Evolutionary conservation across 345 rosid genomes (phyloP), one percentile per base, ranked within the genome.

Genomic region (Salix exigua): DNA sequence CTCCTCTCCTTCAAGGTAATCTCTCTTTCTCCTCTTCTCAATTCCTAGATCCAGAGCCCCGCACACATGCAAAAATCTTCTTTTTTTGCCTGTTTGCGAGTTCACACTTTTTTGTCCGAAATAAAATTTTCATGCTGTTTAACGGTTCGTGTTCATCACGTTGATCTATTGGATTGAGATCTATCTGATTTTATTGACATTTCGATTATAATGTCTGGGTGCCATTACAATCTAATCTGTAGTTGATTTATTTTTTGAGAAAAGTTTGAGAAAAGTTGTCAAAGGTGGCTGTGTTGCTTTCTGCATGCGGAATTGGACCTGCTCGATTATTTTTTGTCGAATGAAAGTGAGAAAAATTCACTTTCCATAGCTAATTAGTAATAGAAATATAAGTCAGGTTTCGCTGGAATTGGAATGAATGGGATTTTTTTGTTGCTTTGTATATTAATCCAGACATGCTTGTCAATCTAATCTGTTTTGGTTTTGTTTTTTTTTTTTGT

Each of bases 1-100:
- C 90, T 70, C 92, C 94, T 83, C 73, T 93, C 72, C 86, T 90
- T 72, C 94, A 91, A 85, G 99, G 97, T 94, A n/a, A 58, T 55
- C 23, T 10, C 28, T 23, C 63, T 58, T 23, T 53, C 30, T 33
- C 30, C 38, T 18, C 35, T 71, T 37, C 53, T 17, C 78, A 26
- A 42, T 66, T 79, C 73, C 26, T 77, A 80, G 93, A 91, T 90
- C 92, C 85, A 73, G 90, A 89, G 85, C 88, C n/a, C 26, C 26
- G 23, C 28, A 58, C 28, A 25, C 63, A 58, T 58, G 63, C 28
- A 23, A 23, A 58, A 58, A 4, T 12, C 28, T 8, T 10, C 5
- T 12, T 10, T 58, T 66, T 35, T 23, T 66, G 25, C 11, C 13
- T 42, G 21, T 62, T 12, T 11, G 7, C 48, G 10, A 44, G 21